These are phyloP conservation scores for Podaxis sp. DNA, from an alignment of 768 basidiomycete species.

Conservation along the genomic window DNA sequence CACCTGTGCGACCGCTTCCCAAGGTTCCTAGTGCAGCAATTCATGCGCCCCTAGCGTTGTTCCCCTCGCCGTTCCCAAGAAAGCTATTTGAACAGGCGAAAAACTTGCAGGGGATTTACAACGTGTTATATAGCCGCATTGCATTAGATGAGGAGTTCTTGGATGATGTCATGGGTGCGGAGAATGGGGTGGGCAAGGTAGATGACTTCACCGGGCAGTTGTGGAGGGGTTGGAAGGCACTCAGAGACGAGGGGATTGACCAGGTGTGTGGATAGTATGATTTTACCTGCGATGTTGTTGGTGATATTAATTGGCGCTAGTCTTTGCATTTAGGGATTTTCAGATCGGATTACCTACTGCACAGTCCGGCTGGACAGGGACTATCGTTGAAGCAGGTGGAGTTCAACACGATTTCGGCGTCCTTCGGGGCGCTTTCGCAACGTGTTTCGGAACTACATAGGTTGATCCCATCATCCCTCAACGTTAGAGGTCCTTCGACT, in stretches of 20 bases:
- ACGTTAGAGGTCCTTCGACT: background rate
- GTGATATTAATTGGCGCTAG: conserved; percentile 32
- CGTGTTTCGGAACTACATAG: conserved; percentile 68
- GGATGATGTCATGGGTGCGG: conserved; percentile 79
- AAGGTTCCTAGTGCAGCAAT: conserved; percentile 65
- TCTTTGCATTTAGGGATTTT: conserved; percentile 85
- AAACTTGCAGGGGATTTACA: conserved; percentile 72
- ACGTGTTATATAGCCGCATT: conserved; percentile 79
- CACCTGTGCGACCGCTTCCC: conserved; percentile 44
- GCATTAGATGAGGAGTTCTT: conserved; percentile 78
- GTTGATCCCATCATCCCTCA: conserved; percentile 32
- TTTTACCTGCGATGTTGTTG: background rate
- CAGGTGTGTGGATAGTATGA: conserved; percentile 29
- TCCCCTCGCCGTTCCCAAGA: conserved; percentile 85
- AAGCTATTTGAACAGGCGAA: conserved; percentile 61
- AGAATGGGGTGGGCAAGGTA: conserved; percentile 69
- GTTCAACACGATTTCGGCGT: conserved; percentile 94
- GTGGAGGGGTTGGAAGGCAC: conserved; percentile 80
- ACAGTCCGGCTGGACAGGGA: conserved; percentile 38
- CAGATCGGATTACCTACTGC: conserved; percentile 91
- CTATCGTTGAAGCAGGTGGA: conserved; percentile 86
- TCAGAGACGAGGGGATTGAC: conserved; percentile 57
- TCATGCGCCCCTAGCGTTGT: conserved; percentile 85
- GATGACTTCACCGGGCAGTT: conserved; percentile 84
- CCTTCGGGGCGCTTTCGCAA: conserved; percentile 80